phyloP scores from a whole-genome alignment of 2,329 filamentous ascomycete species.

The Arthrobotrys megalospora region DNA sequence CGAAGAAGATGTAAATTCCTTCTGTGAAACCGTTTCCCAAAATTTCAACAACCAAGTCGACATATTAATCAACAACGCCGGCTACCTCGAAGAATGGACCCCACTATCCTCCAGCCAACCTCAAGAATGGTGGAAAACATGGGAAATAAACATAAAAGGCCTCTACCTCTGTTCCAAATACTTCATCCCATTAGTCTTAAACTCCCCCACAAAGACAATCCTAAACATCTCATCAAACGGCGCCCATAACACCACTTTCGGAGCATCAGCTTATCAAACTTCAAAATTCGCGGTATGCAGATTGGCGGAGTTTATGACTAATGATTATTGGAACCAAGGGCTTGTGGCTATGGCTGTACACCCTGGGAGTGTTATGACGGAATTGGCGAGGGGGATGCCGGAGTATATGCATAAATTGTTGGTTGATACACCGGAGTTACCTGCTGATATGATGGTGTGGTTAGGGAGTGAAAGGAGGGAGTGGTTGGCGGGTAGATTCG shows the following conservation, averaged over 20 bases:
- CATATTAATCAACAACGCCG: conserved; percentile 70
- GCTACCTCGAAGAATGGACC: conserved; percentile 66
- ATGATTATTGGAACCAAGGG: conserved; percentile 69
- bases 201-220: conserved; percentile 62
- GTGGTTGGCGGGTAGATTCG: conserved; percentile 55
- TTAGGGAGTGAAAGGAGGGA: conserved; percentile 53
- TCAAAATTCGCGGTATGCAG: conserved; percentile 70
- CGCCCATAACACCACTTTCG: conserved; percentile 65
- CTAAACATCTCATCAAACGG: conserved; percentile 69
- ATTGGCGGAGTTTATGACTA: conserved; percentile 69
- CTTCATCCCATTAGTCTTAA: conserved; percentile 31
- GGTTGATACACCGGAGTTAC: conserved; percentile 41
- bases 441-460: conserved; percentile 55
- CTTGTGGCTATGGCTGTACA: conserved; percentile 69
- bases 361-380: conserved; percentile 70
- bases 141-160: conserved; percentile 71
- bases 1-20: conserved; percentile 65
- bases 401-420: conserved; percentile 60
- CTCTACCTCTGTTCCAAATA: conserved; percentile 68
- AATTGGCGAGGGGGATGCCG: conserved; percentile 68
- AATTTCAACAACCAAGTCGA: conserved; percentile 67
- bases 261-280: conserved; percentile 70
- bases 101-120: conserved; percentile 65
- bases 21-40: conserved; percentile 63
- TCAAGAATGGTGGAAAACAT: conserved; percentile 68